phyloP scores from a whole-genome alignment of 306 rosid species.

The Cicer arietinum region DNA sequence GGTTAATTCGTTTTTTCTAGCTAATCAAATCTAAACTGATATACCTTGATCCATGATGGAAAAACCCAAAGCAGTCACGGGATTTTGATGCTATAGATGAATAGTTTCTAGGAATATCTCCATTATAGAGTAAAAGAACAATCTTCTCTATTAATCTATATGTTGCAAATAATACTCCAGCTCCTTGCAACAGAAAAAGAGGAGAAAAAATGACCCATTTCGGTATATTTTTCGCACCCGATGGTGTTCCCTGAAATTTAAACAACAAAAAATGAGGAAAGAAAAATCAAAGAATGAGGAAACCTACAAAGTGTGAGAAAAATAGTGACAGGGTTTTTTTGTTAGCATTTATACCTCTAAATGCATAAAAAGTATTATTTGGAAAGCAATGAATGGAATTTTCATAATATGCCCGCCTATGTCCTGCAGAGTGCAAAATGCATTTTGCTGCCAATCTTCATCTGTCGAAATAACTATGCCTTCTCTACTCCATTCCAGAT shows the following conservation, averaged over 20 bases:
- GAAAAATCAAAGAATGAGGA: constrained; percentile 34
- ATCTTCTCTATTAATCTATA: constrained; percentile 79
- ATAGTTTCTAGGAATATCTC: constrained; percentile 65
- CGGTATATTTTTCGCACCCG: constrained; percentile 56
- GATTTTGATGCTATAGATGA: constrained; percentile 60
- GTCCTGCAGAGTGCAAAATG: constrained; percentile 76
- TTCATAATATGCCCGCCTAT: constrained; percentile 94
- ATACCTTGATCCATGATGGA: constrained; percentile 84
- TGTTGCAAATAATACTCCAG: constrained; percentile 72
- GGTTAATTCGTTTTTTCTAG: constrained; percentile 29
- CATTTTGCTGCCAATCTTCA: constrained; percentile 58
- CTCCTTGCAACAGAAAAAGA: constrained; percentile 83
- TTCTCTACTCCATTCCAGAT: constrained; percentile 74
- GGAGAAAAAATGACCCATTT: constrained; percentile 66
- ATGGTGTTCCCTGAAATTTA: constrained; percentile 69
- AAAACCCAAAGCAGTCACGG: constrained; percentile 74
- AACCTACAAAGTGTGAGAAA: constrained; percentile 24
- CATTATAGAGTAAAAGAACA: constrained; percentile 54
- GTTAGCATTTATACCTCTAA: constrained; percentile 65
- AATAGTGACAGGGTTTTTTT: constrained; percentile 11
- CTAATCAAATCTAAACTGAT: constrained; percentile 23
- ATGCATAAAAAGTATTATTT: constrained; percentile 78
- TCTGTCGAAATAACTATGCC: constrained; percentile 75
- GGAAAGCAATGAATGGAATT: constrained; percentile 76
- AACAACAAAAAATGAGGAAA: constrained; percentile 27